A percentile compares a stretch with the other conserved stretches of the same genome.
Conservation (phyloP, 495 filamentous ascomycete species). For the Penicillium samsonianum region DNA sequence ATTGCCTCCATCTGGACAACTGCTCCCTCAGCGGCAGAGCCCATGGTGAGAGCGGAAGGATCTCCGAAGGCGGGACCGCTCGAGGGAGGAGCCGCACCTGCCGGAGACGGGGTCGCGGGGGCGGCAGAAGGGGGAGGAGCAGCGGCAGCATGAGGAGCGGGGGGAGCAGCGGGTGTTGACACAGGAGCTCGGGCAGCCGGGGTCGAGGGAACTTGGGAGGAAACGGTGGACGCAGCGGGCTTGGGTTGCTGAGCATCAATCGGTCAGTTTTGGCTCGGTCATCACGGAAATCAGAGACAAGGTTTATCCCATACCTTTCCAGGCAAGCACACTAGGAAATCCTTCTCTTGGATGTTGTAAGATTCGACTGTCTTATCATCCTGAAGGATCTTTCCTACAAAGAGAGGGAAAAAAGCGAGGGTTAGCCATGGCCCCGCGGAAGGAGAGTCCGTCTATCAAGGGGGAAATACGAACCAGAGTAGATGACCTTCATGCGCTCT, state of each 20-base stretch:
- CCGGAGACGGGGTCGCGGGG: slow-evolving; percentile 67
- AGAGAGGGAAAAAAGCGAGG: not conserved
- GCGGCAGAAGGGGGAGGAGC: slow-evolving; percentile 56
- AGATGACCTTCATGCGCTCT: slow-evolving; percentile 89
- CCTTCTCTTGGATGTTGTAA: slow-evolving; percentile 99
- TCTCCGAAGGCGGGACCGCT: slow-evolving; percentile 61
- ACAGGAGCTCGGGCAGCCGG: slow-evolving; percentile 46
- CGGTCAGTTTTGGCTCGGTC: slow-evolving; percentile 11
- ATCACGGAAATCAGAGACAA: not conserved
- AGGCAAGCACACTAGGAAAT: slow-evolving; percentile 96
- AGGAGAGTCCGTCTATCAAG: not conserved
- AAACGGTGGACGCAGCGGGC: slow-evolving; percentile 57
- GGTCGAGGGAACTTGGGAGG: slow-evolving; percentile 60
- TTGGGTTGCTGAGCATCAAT: slow-evolving; percentile 58
- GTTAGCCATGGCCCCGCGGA: slow-evolving; percentile 7
- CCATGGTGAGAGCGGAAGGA: slow-evolving; percentile 81
- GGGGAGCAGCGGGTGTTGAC: slow-evolving; percentile 57
- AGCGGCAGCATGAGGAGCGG: slow-evolving; percentile 64
- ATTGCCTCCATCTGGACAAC: slow-evolving; percentile 96
- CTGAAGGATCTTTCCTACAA: slow-evolving; percentile 90
- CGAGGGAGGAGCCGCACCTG: slow-evolving; percentile 46
- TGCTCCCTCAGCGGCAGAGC: slow-evolving; percentile 76
- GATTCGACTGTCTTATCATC: slow-evolving; percentile 94
- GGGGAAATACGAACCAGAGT: slow-evolving; percentile 66
- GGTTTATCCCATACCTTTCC: slow-evolving; percentile 67